These are phyloP conservation scores for Cynara cardunculus DNA, from an alignment of 129 eudicot genomes.

Conservation along the genomic window DNA sequence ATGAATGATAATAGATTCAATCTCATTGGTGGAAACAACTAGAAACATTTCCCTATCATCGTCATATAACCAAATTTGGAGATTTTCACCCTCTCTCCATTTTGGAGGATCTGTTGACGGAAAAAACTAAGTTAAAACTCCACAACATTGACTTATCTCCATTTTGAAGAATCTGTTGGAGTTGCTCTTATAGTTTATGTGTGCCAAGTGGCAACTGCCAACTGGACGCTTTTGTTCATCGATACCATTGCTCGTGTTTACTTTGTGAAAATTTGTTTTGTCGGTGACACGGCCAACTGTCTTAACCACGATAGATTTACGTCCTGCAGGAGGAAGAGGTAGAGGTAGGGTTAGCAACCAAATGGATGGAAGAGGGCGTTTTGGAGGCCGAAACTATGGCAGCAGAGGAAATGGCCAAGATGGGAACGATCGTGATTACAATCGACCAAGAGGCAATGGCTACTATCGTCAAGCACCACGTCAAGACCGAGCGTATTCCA, in stretches of 20 bases:
- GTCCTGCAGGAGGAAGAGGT: constrained; percentile 68
- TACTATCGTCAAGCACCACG: constrained; percentile 55
- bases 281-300: not conserved
- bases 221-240: not conserved
- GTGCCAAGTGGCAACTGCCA: not conserved
- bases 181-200: not conserved
- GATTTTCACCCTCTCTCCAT: no score
- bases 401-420: constrained; percentile 45
- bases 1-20: not conserved
- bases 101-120: not conserved
- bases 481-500: constrained; percentile 37
- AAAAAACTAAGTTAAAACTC: no score
- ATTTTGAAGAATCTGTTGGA: no score
- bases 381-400: constrained; percentile 39
- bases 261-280: not conserved
- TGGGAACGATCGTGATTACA: constrained; percentile 47
- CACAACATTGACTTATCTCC: not conserved
- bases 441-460: constrained; percentile 71
- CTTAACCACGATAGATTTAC: not conserved
- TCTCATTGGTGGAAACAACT: not conserved
- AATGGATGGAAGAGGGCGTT: constrained; percentile 62
- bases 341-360: constrained; percentile 71
- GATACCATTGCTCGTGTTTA: no score
- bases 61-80: no score
- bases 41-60: not conserved